These are phyloP conservation scores for Coccinonectria pachysandricola DNA, from an alignment of 2,329 filamentous ascomycete genomes.

Conservation along the genomic window DNA sequence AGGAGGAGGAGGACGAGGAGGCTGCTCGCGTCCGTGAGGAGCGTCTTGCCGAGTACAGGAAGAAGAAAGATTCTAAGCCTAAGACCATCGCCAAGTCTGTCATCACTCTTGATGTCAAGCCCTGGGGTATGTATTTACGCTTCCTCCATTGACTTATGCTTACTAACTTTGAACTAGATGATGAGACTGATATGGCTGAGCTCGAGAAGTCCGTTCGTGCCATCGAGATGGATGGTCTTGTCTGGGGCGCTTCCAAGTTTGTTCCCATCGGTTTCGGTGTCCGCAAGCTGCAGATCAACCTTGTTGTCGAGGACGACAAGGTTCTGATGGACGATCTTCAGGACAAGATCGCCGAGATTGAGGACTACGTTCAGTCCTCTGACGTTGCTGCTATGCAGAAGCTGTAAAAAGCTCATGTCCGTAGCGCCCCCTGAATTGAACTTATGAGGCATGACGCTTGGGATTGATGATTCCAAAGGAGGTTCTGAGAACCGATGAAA, in stretches of 20 bases:
- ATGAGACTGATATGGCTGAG: conserved; percentile 83
- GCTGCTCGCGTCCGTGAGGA: conserved; percentile 75
- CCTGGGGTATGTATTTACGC: conserved; percentile 93
- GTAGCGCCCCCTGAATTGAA: conserved; percentile 12
- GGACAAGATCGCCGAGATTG: conserved; percentile 69
- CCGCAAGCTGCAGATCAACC: conserved; percentile 98
- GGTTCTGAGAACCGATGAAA: conserved; percentile 15
- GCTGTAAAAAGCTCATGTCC: conserved; percentile 48
- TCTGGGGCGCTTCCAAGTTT: conserved; percentile 89
- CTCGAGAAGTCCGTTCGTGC: conserved; percentile 71
- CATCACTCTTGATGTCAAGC: conserved; percentile 94
- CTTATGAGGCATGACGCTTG: conserved; percentile 23
- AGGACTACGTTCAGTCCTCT: conserved; percentile 93
- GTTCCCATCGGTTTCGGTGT: conserved; percentile 93
- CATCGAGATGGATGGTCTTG: conserved; percentile 86
- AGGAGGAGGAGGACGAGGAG: conserved; percentile 90
- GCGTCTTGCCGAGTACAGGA: conserved; percentile 84
- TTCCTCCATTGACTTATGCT: too few species aligned
- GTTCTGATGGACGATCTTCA: conserved; percentile 79
- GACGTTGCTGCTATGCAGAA: conserved; percentile 90
- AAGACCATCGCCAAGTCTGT: conserved; percentile 94
- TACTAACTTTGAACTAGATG: conserved; percentile 59
- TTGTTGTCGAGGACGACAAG: conserved; percentile 97
- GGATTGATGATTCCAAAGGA: conserved; percentile 18
- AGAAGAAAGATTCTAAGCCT: conserved; percentile 91